Evolutionary conservation across 257 asterid genomes (phyloP).

Genomic region (Fraxinus anomala): DNA sequence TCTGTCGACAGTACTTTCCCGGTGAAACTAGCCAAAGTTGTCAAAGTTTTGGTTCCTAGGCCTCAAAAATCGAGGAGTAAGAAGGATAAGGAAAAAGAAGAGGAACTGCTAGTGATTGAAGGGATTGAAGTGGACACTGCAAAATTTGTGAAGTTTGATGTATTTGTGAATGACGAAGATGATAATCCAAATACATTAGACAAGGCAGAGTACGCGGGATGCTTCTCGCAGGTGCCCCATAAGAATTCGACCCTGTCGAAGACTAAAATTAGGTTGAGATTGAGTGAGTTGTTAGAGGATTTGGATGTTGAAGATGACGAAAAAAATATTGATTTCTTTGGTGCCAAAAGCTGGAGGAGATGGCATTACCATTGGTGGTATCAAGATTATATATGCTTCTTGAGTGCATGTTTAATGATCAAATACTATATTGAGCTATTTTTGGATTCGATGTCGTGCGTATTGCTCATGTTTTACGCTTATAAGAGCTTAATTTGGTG

Average conservation of each 20-base stretch:
- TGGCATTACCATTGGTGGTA: no score
- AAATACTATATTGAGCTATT: not conserved
- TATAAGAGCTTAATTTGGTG: no score
- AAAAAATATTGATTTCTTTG: constrained; percentile 3
- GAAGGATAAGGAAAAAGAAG: not conserved
- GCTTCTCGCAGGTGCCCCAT: constrained; percentile 12
- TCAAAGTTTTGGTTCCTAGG: constrained; percentile 4
- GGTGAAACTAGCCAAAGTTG: not conserved
- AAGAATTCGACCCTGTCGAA: not conserved
- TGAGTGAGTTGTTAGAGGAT: constrained; percentile 23
- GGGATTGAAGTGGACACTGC: constrained; percentile 1
- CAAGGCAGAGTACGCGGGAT: constrained; percentile 21
- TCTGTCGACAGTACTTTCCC: not conserved
- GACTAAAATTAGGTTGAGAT: not conserved
- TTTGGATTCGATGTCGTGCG: not conserved
- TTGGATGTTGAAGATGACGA: constrained; percentile 23
- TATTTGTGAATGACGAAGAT: constrained; percentile 26
- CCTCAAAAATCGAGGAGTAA: constrained; percentile 8
- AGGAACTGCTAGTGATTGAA: not conserved
- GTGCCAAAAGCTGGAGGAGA: not conserved
- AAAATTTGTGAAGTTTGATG: constrained; percentile 20
- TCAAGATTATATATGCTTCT: not conserved
- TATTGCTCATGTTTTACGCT: no score
- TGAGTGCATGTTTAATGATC: not conserved
- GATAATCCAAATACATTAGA: not conserved